Evolutionary conservation across 208 protist species (phyloP), one percentile per base, ranked within the genome.

Genomic region (Trypanosomatidae sp.): DNA sequence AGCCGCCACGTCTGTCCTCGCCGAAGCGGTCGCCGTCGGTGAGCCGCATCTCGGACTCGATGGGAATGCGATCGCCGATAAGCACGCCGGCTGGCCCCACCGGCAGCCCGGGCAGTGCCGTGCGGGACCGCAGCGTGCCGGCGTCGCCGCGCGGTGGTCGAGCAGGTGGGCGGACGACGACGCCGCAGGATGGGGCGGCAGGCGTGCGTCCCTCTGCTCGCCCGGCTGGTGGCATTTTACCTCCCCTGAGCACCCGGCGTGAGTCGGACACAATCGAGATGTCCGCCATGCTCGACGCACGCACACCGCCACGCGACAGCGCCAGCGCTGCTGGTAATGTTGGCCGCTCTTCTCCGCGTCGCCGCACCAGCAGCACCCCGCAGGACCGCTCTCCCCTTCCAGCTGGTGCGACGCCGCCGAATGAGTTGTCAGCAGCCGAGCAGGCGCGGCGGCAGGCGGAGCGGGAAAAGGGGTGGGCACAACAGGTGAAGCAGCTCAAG

Each of bases 401-500:
- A 0, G 41, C 62, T 7, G 33, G 50, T 1, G 43, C 69, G 19
- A 3, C 55, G 9, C 50, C 75, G 30, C 69, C 62, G 22, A 30
- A 13, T 43, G 75, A 71, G 15, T 25, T 46, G 17, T n/a, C 53
- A 12, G 68, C 74, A 36, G 43, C 75, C 12, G 75, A 80, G 64
- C 62, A 77, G 81, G 82, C 93, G 76, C 74, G 82, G 2, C 88
- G 84, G 74, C 84, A 95, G 81, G 66, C 77, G 46, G 81, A 92
- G 80, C 91, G 94, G 73, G 92, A 97, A 67, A 75, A 77, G 59
- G 85, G 84, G 46, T 96, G 92, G 92, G 88, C 90, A 65, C 81
- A 95, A 36, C 92, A 96, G 72, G 92, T 96, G 43, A 92, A 94
- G 71, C 88, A 90, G 71, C 73, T 96, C 13, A 91, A 93, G 73